Evolutionary conservation across 2,329 filamentous ascomycete genomes (phyloP), one percentile per base, ranked within the genome.

Genomic region (Trichocomaceae sp.): DNA sequence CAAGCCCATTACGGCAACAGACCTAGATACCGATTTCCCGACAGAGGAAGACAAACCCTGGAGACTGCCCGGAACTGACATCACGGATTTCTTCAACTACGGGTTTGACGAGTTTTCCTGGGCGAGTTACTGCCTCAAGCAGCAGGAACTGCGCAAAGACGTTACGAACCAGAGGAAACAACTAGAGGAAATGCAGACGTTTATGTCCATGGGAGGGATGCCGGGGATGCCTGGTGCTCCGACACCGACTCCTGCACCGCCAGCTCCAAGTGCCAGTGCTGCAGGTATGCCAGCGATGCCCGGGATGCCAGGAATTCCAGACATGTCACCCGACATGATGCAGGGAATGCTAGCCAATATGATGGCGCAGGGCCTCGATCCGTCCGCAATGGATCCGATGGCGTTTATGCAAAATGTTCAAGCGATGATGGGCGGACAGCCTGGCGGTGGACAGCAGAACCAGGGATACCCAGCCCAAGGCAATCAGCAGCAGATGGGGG

Each of bases 91-190:
- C 75, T 97, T 97, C 82, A 97, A 97, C 77, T 97, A 97, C 72
- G 92, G 92, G 56, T 97, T 97, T 67, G 92, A 97, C 73, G 92
- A 97, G 72, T 97, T 96, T 72, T 96, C 91, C 1, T 99, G 93
- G 93, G 88, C 91, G 5, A 82, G 91, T 52, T 99, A 99, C 70
- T 90, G 91, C 31, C 79, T 90, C 57, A 95, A 95, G 66, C 93
- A 97, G 70, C 85, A 93, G 61, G 79, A 78, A 22, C 79, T 96
- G 64, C 83, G 87, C 17, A 83, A 83, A 61, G 88, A 92, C 62
- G 89, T 90, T 62, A 83, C 82, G 55, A 83, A 86, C 47, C 91
- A 95, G 73, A 96, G 92, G 76, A 88, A 77, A 52, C 78, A 83
- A 59, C 75, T 81, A 65, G 78, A 79, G 52, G 77, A 82, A 58